Evolutionary conservation across 768 basidiomycete genomes (phyloP).

Genomic region (Pisolithus microcarpus): DNA sequence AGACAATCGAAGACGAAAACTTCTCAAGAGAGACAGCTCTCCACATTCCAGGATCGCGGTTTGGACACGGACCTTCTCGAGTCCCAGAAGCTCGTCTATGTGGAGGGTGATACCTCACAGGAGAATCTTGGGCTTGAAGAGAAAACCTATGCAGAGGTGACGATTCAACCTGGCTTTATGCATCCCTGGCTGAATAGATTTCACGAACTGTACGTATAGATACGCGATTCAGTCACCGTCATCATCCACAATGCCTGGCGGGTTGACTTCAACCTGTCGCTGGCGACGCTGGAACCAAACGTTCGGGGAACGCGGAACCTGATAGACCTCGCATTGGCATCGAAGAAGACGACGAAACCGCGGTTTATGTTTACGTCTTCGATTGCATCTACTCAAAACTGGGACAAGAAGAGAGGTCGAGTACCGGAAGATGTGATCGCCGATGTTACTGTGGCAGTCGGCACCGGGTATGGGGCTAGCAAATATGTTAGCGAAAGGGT

Average conservation of each 20-base stretch:
- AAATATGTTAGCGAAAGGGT: conserved; percentile 35
- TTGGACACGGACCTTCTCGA: conserved; percentile 24
- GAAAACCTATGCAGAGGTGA: conserved; percentile 25
- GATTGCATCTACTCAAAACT: conserved; percentile 12
- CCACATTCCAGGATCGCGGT: conserved; percentile 28
- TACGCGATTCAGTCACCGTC: conserved; percentile 19
- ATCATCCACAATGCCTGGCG: conserved; percentile 35
- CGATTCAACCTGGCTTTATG: neutral
- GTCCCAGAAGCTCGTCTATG: conserved; percentile 26
- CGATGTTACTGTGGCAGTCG: conserved; percentile 22
- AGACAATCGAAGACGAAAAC: conserved; percentile 11
- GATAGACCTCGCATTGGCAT: conserved; percentile 28
- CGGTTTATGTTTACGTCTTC: conserved; percentile 24
- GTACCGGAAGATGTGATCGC: conserved; percentile 30
- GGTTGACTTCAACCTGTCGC: conserved; percentile 35
- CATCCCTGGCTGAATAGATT: too few species aligned
- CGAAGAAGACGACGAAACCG: conserved; percentile 7
- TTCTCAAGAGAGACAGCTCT: conserved; percentile 22
- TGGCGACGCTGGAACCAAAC: conserved; percentile 32
- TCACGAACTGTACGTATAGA: neutral
- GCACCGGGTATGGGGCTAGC: conserved; percentile 30
- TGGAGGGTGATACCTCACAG: conserved; percentile 32
- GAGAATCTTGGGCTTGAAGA: conserved; percentile 22
- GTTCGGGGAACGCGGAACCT: conserved; percentile 28
- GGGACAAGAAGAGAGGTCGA: conserved; percentile 19